These are phyloP conservation scores for Tilletia indica DNA, from an alignment of 1,284 basidiomycete species.

Conservation along the genomic window DNA sequence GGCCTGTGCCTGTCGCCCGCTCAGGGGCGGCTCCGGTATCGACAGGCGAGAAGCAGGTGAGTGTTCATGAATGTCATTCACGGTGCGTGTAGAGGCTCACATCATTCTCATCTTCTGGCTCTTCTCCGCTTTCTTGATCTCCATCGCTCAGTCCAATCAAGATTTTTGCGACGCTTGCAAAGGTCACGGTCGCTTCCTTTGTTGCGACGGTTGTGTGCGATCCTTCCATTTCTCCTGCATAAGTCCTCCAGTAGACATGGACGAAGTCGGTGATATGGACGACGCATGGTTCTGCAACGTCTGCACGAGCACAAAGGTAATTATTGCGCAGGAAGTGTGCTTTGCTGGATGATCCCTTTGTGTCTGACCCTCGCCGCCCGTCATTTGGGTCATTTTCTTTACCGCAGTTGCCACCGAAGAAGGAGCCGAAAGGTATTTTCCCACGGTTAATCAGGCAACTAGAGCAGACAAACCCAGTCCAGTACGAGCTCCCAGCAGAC, in stretches of 20 bases:
- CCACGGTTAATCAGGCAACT: constrained; percentile 68
- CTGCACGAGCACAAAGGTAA: constrained; percentile 58
- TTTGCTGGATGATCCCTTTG: neutral
- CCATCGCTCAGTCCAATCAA: constrained; percentile 69
- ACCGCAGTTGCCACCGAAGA: constrained; percentile 14
- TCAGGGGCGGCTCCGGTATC: neutral
- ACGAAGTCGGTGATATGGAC: constrained; percentile 73
- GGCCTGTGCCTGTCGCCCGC: constrained; percentile 10
- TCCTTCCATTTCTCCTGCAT: constrained; percentile 96
- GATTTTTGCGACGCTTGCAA: constrained; percentile 91
- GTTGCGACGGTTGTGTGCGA: constrained; percentile 90
- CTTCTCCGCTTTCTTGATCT: too few relatives aligned
- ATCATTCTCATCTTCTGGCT: too few relatives aligned
- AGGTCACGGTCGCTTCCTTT: constrained; percentile 69
- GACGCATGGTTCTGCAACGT: constrained; percentile 91
- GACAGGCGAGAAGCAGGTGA: constrained; percentile 16
- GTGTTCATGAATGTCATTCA: neutral
- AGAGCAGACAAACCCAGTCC: constrained; percentile 68
- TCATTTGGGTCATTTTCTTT: neutral
- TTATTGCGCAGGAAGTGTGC: neutral
- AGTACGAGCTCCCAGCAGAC: constrained; percentile 86
- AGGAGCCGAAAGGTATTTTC: constrained; percentile 46
- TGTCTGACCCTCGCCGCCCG: neutral
- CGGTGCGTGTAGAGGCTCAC: too few relatives aligned
- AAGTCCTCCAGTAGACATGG: constrained; percentile 84